A percentile compares a stretch with the other conserved stretches of the same genome.
phyloP scores from a whole-genome alignment of 768 basidiomycete species.

The Macrolepiota dolichaula region DNA sequence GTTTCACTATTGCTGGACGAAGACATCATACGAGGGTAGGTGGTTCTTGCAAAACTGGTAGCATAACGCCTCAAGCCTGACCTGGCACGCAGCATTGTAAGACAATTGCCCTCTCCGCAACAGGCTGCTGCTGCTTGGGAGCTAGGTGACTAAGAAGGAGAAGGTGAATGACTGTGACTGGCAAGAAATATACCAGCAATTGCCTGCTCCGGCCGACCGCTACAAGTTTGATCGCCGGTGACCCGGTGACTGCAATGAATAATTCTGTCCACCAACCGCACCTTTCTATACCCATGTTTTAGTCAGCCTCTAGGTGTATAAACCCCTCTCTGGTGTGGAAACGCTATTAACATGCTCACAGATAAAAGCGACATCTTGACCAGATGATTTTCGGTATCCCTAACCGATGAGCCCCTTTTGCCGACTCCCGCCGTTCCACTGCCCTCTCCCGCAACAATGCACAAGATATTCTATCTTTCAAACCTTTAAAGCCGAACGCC shows the following conservation, averaged over 20 bases:
- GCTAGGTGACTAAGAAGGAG: neutral
- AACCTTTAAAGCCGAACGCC: neutral
- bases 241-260: neutral
- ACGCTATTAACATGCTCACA: no score
- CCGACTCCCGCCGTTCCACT: no score
- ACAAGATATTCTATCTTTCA: neutral
- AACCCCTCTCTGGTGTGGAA: no score
- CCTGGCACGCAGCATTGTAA: conserved; percentile 7
- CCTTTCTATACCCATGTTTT: no score
- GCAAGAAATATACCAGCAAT: neutral
- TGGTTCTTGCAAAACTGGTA: neutral
- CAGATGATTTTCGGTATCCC: neutral
- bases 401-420: no score
- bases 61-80: conserved; percentile 1
- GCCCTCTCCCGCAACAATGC: neutral
- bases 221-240: conserved; percentile 3
- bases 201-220: neutral
- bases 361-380: no score
- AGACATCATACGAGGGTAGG: conserved; percentile 4
- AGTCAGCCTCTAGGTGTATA: no score
- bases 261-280: no score
- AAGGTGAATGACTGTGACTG: neutral
- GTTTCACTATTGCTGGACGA: conserved; percentile 27
- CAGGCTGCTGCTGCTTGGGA: neutral
- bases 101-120: neutral